These are phyloP conservation scores for Aspergillus fructus DNA, from an alignment of 2,329 filamentous ascomycete species.

Conservation along the genomic window DNA sequence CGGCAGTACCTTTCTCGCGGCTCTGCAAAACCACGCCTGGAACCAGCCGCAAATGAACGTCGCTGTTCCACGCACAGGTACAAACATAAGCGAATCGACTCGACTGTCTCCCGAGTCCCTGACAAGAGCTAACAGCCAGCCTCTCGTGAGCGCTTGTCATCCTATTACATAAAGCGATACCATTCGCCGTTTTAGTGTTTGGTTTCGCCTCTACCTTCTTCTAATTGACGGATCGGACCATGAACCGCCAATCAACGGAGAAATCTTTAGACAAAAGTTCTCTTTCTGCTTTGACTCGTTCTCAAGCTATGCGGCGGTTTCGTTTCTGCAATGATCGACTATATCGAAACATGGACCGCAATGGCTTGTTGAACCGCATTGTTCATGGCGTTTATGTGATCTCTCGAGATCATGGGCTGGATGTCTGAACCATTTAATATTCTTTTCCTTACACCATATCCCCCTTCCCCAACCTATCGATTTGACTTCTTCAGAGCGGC, in stretches of 20 bases:
- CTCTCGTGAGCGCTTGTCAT: slow-evolving; percentile 43
- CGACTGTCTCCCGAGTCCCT: slow-evolving; percentile 33
- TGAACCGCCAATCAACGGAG: background rate
- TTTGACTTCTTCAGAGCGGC: background rate
- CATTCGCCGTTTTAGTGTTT: background rate
- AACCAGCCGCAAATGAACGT: slow-evolving; percentile 37
- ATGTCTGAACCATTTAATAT: slow-evolving; percentile 27
- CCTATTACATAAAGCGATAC: slow-evolving; percentile 18
- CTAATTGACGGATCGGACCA: background rate
- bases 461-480: background rate
- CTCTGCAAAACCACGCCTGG: slow-evolving; percentile 73
- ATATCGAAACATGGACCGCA: slow-evolving; percentile 4
- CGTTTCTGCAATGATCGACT: background rate
- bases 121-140: slow-evolving; percentile 37
- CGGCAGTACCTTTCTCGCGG: slow-evolving; percentile 82
- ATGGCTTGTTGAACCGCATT: slow-evolving; percentile 26
- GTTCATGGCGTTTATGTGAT: slow-evolving; percentile 32
- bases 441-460: slow-evolving; percentile 1
- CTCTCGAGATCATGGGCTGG: slow-evolving; percentile 31
- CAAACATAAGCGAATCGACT: slow-evolving; percentile 32
- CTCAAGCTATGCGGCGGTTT: slow-evolving; percentile 6
- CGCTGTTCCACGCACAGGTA: slow-evolving; percentile 28
- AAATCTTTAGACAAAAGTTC: slow-evolving; percentile 13
- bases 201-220: background rate
- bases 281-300: slow-evolving; percentile 8